Conservation (phyloP, 139 green algal genomes). For the Deuterostichococcus epilithicus region DNA sequence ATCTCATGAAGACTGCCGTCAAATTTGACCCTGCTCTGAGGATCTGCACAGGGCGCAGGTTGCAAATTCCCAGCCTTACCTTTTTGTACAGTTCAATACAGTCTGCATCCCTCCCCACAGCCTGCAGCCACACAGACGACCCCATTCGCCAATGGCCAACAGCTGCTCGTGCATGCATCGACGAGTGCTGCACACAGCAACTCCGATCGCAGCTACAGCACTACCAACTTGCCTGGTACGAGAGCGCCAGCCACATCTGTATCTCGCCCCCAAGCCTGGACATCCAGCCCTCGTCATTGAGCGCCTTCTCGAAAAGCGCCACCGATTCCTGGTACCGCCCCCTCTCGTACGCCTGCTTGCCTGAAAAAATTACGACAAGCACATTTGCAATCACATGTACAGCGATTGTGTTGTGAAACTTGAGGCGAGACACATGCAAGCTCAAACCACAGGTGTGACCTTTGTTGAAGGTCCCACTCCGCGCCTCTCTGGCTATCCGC, state of each 20-base stretch:
- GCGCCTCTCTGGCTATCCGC: not conserved
- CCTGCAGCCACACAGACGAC: constrained; percentile 42
- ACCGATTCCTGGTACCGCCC: constrained; percentile 58
- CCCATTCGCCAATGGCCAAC: not conserved
- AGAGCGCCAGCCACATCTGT: constrained; percentile 80
- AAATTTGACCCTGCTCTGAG: too few relatives aligned
- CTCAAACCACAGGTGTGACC: not conserved
- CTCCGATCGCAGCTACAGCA: not conserved
- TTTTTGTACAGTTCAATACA: constrained; percentile 73
- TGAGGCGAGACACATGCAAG: not conserved
- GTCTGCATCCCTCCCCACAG: constrained; percentile 59
- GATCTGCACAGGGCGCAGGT: constrained; percentile 51
- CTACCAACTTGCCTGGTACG: constrained; percentile 60
- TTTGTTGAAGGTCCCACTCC: not conserved
- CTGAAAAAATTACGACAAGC: not conserved
- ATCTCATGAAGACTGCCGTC: constrained; percentile 34
- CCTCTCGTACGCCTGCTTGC: constrained; percentile 41
- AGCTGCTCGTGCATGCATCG: not conserved
- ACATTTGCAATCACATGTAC: not conserved
- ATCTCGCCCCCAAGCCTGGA: constrained; percentile 69
- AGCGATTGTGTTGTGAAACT: not conserved
- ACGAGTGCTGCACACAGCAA: not conserved
- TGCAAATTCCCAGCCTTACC: constrained; percentile 36
- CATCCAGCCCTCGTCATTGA: constrained; percentile 52
- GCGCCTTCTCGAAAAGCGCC: constrained; percentile 49